A percentile compares a stretch with the other conserved stretches of the same genome.
Conservation (phyloP, 306 rosid genomes). For the Acacia acuminata region DNA sequence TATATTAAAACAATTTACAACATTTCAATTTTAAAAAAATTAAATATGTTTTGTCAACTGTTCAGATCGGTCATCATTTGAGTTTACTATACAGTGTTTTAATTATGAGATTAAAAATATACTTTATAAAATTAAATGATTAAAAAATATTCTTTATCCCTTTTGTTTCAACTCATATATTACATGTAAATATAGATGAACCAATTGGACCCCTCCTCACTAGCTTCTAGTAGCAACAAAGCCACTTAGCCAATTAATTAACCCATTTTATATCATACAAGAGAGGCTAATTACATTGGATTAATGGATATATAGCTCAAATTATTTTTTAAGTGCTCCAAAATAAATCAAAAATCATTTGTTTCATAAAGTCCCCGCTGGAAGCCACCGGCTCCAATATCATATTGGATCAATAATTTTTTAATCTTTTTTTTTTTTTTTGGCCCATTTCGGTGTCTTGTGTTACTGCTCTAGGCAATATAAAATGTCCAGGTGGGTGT, state of each 20-base stretch:
- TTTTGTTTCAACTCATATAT: not conserved
- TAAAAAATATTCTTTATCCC: too few relatives aligned
- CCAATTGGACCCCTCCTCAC: not conserved
- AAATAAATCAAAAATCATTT: not conserved
- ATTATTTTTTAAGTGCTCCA: too few relatives aligned
- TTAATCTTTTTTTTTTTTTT: too few relatives aligned
- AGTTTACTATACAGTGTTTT: too few relatives aligned
- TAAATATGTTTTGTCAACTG: too few relatives aligned
- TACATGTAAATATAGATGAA: not conserved
- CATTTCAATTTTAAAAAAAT: too few relatives aligned
- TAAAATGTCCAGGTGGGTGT: conserved; percentile 61
- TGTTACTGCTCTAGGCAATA: conserved; percentile 50
- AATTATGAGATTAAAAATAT: too few relatives aligned
- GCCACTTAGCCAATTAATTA: too few relatives aligned
- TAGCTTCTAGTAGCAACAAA: not conserved
- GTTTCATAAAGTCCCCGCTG: not conserved
- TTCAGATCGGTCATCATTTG: too few relatives aligned
- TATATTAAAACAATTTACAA: too few relatives aligned
- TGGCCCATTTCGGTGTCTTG: conserved; percentile 43
- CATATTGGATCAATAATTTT: not conserved
- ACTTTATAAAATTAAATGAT: too few relatives aligned
- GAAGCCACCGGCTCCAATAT: not conserved
- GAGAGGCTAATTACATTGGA: not conserved
- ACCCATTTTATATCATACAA: too few relatives aligned
- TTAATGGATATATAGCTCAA: not conserved